phyloP scores from a whole-genome alignment of 495 filamentous ascomycete genomes.

The Trichoderma erinaceum region DNA sequence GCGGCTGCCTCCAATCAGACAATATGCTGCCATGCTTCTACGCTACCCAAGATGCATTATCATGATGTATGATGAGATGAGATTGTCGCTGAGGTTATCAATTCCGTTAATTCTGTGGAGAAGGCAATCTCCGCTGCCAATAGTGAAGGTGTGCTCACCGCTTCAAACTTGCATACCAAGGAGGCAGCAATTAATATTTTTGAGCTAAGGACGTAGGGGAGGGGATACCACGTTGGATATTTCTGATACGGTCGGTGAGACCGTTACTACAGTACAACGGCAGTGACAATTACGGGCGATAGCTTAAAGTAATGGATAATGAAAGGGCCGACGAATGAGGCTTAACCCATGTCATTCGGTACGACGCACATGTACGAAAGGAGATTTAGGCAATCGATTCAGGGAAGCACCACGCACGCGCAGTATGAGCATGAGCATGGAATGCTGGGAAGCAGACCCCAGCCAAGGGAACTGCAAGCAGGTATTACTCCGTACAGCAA shows the following conservation, averaged over 20 bases:
- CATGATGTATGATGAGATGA: background rate
- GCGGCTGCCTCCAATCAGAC: background rate
- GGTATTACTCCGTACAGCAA: background rate
- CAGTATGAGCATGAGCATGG: background rate
- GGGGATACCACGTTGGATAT: background rate
- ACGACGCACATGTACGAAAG: background rate
- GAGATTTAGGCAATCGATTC: background rate
- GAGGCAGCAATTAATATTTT: background rate
- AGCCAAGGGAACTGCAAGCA: background rate
- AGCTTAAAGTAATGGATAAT: background rate
- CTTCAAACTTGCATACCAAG: background rate
- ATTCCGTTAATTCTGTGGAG: background rate
- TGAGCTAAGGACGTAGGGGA: background rate
- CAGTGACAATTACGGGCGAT: background rate
- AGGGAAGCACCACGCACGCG: background rate
- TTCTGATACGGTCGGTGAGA: conserved; percentile 2
- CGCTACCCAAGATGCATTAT: background rate
- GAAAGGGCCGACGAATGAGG: background rate
- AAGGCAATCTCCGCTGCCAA: background rate
- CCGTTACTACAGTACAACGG: background rate
- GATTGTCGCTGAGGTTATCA: background rate
- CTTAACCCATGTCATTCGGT: background rate
- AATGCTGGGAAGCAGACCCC: background rate
- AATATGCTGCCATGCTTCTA: background rate
- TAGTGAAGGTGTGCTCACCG: background rate